Evolutionary conservation across 306 rosid species (phyloP).

Genomic region (Prosopis cineraria): DNA sequence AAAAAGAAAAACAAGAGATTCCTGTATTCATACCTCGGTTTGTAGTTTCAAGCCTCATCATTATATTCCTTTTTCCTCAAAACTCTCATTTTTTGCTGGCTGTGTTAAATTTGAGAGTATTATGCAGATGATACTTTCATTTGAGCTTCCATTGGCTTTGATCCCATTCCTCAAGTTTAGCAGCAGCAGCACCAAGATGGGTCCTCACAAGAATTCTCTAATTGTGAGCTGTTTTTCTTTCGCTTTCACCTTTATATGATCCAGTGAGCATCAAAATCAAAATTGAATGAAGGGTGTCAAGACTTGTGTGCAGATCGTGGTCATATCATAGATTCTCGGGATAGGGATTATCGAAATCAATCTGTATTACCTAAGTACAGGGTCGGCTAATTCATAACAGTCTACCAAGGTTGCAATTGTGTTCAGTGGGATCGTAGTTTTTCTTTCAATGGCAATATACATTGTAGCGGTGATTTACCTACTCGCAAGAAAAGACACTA

Average conservation of each 20-base stretch:
- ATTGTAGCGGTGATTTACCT: conserved; percentile 60
- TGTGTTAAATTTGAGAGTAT: not conserved
- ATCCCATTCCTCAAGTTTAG: conserved; percentile 94
- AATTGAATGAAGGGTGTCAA: conserved; percentile 10
- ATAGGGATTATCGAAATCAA: conserved; percentile 70
- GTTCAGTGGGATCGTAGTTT: conserved; percentile 70
- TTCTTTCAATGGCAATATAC: conserved; percentile 75
- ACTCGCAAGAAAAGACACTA: conserved; percentile 66
- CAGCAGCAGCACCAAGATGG: conserved; percentile 79
- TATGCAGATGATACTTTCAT: conserved; percentile 88
- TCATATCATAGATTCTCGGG: conserved; percentile 75
- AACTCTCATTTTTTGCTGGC: not conserved
- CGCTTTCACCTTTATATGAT: not conserved
- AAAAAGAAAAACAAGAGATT: not conserved
- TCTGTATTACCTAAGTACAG: conserved; percentile 72
- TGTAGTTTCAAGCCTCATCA: conserved; percentile 24
- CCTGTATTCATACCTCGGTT: conserved; percentile 56
- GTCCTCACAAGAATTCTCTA: conserved; percentile 79
- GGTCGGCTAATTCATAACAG: conserved; percentile 73
- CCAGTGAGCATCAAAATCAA: not conserved
- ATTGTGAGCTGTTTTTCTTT: conserved; percentile 35
- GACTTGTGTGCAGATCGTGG: conserved; percentile 52
- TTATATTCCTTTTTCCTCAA: not conserved
- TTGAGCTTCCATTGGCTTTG: conserved; percentile 89
- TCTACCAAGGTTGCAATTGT: conserved; percentile 65